phyloP scores from a whole-genome alignment of 2,329 filamentous ascomycete genomes.

The Corinectria fuckeliana region DNA sequence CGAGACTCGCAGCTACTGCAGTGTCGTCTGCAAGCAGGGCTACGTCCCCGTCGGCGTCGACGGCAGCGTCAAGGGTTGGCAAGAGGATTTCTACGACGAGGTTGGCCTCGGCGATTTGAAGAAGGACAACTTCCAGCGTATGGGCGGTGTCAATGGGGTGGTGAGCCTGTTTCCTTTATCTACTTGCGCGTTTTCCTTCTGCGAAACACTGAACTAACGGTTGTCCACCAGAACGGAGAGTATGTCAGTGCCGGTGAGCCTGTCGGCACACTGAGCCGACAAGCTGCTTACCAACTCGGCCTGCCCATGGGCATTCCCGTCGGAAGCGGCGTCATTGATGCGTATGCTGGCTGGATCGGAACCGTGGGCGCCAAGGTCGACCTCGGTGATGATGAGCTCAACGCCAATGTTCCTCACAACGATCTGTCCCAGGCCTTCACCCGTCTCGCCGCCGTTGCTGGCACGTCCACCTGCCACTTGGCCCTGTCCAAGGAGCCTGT shows the following conservation, averaged over 20 bases:
- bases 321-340: slow-evolving; percentile 96
- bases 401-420: slow-evolving; percentile 73
- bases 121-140: slow-evolving; percentile 87
- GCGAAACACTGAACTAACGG: slow-evolving; percentile 18
- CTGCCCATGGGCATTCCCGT: slow-evolving; percentile 88
- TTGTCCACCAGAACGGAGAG: slow-evolving; percentile 75
- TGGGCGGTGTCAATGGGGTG: slow-evolving; percentile 94
- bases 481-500: slow-evolving; percentile 94
- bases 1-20: slow-evolving; percentile 93
- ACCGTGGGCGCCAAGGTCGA: slow-evolving; percentile 97
- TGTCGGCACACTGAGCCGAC: slow-evolving; percentile 83
- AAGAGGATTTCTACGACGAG: slow-evolving; percentile 86
- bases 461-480: slow-evolving; percentile 95
- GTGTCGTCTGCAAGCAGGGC: slow-evolving; percentile 95
- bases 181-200: slow-evolving; percentile 7
- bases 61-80: slow-evolving; percentile 97
- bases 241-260: slow-evolving; percentile 93
- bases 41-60: slow-evolving; percentile 97
- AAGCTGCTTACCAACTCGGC: slow-evolving; percentile 82
- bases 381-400: slow-evolving; percentile 69
- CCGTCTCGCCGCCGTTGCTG: slow-evolving; percentile 90
- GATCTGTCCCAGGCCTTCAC: slow-evolving; percentile 93
- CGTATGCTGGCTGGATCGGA: slow-evolving; percentile 98
- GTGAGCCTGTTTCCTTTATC: slow-evolving; percentile 64
- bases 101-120: slow-evolving; percentile 88